A percentile compares a stretch with the other conserved stretches of the same genome.
Conservation (phyloP, 176 grass and related monocot species). For the Secale cereale region DNA sequence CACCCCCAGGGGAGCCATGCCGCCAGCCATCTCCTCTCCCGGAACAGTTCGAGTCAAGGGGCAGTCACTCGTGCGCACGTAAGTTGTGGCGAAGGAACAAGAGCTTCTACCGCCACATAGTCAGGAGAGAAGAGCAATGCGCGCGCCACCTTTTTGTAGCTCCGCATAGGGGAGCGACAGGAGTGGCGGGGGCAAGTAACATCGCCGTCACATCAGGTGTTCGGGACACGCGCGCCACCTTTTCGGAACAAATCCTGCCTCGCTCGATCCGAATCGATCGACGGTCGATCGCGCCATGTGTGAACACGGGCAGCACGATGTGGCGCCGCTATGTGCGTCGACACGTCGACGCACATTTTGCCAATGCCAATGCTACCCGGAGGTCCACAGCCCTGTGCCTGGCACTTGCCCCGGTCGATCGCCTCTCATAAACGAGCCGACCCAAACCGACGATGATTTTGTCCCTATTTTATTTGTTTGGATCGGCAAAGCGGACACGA, state of each 20-base stretch:
- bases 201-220: not conserved
- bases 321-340: not conserved
- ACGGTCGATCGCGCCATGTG: not conserved
- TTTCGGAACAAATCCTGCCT: too few species aligned
- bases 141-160: not conserved
- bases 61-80: not conserved
- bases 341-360: not conserved
- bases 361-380: not conserved
- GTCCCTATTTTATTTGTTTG: too few species aligned
- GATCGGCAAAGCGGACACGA: too few species aligned
- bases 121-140: not conserved
- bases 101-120: not conserved
- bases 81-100: not conserved
- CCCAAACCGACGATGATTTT: too few species aligned
- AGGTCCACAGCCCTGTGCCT: not conserved
- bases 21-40: slow-evolving; percentile 35
- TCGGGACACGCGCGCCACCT: not conserved
- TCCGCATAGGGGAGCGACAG: not conserved
- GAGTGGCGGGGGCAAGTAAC: not conserved
- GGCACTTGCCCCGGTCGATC: not conserved
- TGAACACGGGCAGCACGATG: not conserved
- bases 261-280: too few species aligned
- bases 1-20: slow-evolving; percentile 56
- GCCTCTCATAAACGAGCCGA: not conserved
- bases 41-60: too few species aligned